Evolutionary conservation across 2,329 filamentous ascomycete genomes (phyloP).

Genomic region (Paradendryphiella salina): DNA sequence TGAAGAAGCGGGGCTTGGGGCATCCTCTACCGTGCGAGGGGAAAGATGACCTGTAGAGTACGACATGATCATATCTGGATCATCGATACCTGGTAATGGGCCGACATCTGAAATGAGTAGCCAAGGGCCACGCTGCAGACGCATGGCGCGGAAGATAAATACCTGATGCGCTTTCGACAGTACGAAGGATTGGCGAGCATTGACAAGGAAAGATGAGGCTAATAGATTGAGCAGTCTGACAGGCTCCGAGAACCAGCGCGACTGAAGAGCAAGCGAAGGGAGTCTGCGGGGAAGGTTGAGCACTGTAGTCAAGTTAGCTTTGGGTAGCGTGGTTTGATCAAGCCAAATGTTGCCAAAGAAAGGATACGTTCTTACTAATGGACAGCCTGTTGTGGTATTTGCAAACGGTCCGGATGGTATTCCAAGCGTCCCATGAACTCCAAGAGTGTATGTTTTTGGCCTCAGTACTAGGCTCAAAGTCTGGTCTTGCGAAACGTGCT

Average conservation of each 20-base stretch:
- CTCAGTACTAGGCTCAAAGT: conserved; percentile 42
- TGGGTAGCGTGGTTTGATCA: background rate
- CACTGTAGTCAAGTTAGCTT: conserved; percentile 31
- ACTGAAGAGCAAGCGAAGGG: conserved; percentile 60
- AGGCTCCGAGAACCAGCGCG: conserved; percentile 66
- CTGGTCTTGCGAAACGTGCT: conserved; percentile 51
- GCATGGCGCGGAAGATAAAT: conserved; percentile 61
- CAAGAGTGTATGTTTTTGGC: conserved; percentile 65
- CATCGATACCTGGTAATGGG: conserved; percentile 55
- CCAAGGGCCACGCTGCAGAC: conserved; percentile 62
- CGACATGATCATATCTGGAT: conserved; percentile 45
- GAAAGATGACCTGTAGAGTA: conserved; percentile 44
- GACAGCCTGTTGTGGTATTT: conserved; percentile 80
- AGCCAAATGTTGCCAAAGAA: background rate
- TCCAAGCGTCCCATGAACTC: conserved; percentile 91
- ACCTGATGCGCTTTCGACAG: conserved; percentile 62
- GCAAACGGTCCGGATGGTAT: conserved; percentile 81
- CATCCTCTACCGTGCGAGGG: conserved; percentile 51
- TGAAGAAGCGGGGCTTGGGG: conserved; percentile 33
- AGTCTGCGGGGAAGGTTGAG: conserved; percentile 62
- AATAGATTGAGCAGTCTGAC: conserved; percentile 60
- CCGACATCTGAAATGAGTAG: conserved; percentile 63
- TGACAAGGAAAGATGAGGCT: conserved; percentile 59
- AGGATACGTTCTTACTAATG: conserved; percentile 69
- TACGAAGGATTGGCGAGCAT: conserved; percentile 62